A percentile compares a stretch with the other conserved stretches of the same genome.
These are phyloP conservation scores for Cornus suecica DNA, from an alignment of 148 eudicot genomes.

Conservation along the genomic window DNA sequence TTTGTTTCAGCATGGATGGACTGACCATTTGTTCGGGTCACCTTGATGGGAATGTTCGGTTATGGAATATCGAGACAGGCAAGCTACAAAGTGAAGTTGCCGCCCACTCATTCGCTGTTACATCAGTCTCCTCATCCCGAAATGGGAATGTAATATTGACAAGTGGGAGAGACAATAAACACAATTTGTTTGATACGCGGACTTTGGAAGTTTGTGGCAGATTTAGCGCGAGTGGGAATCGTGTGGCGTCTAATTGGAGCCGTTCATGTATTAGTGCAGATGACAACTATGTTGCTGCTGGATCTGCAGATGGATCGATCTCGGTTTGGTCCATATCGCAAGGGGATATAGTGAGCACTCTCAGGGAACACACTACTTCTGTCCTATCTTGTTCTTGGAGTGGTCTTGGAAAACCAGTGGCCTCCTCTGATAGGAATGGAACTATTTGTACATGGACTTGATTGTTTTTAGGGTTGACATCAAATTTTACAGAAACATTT, in stretches of 20 bases:
- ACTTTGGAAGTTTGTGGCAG: slow-evolving; percentile 78
- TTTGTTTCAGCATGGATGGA: slow-evolving; percentile 76
- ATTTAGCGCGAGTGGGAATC: slow-evolving; percentile 60
- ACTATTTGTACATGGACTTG: slow-evolving; percentile 74
- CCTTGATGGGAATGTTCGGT: slow-evolving; percentile 79
- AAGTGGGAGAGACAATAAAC: slow-evolving; percentile 90
- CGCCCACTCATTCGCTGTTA: slow-evolving; percentile 79
- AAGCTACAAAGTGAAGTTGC: slow-evolving; percentile 82
- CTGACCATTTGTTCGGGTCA: slow-evolving; percentile 89
- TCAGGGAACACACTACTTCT: slow-evolving; percentile 71
- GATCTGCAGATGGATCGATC: slow-evolving; percentile 92
- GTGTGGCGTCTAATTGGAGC: slow-evolving; percentile 94
- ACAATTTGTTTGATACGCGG: slow-evolving; percentile 78
- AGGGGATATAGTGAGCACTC: slow-evolving; percentile 61
- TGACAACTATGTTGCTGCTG: slow-evolving; percentile 85
- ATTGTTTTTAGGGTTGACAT: slow-evolving; percentile 11
- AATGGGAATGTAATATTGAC: slow-evolving; percentile 73
- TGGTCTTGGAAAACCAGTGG: slow-evolving; percentile 74
- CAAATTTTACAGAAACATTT: not conserved
- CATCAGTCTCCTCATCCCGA: slow-evolving; percentile 73
- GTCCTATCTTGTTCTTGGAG: slow-evolving; percentile 92
- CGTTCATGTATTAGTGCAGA: slow-evolving; percentile 91
- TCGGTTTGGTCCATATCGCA: slow-evolving; percentile 71
- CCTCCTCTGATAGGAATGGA: slow-evolving; percentile 80
- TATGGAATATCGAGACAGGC: slow-evolving; percentile 87